A percentile compares a stretch with the other conserved stretches of the same genome.
phyloP scores from a whole-genome alignment of 805 yeast genomes.

The Zygosaccharomyces gambellarensis region DNA sequence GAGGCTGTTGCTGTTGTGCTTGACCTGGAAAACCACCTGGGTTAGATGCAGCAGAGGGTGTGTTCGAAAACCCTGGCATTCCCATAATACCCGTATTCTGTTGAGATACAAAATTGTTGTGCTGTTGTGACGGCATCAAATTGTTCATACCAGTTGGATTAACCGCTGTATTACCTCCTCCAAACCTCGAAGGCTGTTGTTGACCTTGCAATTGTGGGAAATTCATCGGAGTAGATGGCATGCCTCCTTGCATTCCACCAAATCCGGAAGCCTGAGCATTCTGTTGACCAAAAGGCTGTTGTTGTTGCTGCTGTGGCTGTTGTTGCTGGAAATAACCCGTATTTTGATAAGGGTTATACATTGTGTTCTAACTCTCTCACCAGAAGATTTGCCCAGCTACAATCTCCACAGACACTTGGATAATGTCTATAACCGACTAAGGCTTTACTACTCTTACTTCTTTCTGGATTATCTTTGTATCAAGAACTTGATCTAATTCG shows the following conservation, averaged over 20 bases:
- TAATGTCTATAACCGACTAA: not conserved
- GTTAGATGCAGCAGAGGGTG: conserved; percentile 18
- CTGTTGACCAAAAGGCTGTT: conserved; percentile 14
- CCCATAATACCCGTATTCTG: conserved; percentile 4
- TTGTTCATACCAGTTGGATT: conserved; percentile 7
- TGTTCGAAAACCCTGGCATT: conserved; percentile 9
- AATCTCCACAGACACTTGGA: not conserved
- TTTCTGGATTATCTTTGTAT: not conserved
- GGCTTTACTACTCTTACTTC: not conserved
- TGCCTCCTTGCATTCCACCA: conserved; percentile 6
- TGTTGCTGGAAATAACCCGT: conserved; percentile 12
- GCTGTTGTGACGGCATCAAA: conserved; percentile 17
- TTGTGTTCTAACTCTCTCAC: not conserved
- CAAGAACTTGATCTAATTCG: conserved; percentile 1
- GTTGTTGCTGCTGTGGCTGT: conserved; percentile 9
- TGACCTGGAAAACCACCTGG: conserved; percentile 17
- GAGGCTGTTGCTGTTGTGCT: conserved; percentile 27
- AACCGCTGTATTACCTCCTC: conserved; percentile 23
- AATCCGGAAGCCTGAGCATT: conserved; percentile 17
- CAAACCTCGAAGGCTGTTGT: conserved; percentile 25
- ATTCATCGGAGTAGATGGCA: conserved; percentile 3
- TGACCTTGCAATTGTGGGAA: conserved; percentile 14
- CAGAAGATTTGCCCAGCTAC: conserved; percentile 2
- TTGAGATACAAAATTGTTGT: conserved; percentile 22
- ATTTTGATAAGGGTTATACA: conserved; percentile 14